phyloP scores from a whole-genome alignment of 139 green algal species.

The Micractinium conductrix region DNA sequence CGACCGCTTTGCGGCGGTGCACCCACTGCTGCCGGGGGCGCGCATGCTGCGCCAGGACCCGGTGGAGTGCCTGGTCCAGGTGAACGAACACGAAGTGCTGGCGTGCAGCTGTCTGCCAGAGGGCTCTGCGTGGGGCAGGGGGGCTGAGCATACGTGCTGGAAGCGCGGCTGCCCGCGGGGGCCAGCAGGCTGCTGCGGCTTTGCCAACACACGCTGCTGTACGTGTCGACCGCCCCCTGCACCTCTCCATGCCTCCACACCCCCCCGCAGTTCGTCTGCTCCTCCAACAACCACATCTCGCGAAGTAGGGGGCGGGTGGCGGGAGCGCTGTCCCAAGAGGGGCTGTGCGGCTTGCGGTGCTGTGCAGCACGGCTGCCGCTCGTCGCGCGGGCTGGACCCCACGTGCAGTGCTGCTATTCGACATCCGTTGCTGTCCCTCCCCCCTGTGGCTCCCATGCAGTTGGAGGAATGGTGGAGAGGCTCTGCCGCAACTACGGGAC shows the following conservation, averaged over 20 bases:
- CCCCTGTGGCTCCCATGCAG: neutral
- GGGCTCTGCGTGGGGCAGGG: too few relatives aligned
- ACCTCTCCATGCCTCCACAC: neutral
- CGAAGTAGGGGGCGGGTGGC: slow-evolving; percentile 68
- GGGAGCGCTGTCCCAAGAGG: too few relatives aligned
- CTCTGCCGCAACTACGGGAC: slow-evolving; percentile 83
- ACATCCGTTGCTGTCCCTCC: neutral
- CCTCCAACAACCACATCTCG: slow-evolving; percentile 97
- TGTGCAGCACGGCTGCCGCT: neutral
- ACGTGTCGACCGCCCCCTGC: too few relatives aligned
- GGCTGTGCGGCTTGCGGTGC: neutral
- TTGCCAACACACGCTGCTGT: neutral
- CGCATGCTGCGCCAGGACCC: slow-evolving; percentile 93
- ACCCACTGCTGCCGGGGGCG: slow-evolving; percentile 64
- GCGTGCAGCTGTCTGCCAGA: too few relatives aligned
- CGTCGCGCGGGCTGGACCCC: too few relatives aligned
- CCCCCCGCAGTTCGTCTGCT: slow-evolving; percentile 88
- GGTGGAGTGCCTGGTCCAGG: slow-evolving; percentile 89
- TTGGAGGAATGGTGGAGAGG: slow-evolving; percentile 89
- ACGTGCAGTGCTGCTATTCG: neutral
- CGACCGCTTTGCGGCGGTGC: slow-evolving; percentile 62
- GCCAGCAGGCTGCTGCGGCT: too few relatives aligned
- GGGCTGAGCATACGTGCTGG: too few relatives aligned
- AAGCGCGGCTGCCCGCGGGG: too few relatives aligned
- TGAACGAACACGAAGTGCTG: too few relatives aligned